These are phyloP conservation scores for Bodo saltans DNA, from an alignment of 78 protist genomes.

Conservation along the genomic window DNA sequence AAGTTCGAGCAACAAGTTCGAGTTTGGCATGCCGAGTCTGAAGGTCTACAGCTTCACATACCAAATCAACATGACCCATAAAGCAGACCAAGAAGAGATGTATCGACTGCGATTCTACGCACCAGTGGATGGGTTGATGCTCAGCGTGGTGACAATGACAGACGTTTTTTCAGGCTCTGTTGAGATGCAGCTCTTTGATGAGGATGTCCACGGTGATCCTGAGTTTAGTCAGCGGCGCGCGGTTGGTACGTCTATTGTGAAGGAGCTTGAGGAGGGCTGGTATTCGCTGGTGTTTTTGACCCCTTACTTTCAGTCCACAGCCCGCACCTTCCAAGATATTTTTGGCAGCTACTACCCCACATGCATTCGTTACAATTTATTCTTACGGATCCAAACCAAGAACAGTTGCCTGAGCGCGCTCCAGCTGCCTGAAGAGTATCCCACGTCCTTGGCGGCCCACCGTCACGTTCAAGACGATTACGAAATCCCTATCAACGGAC, in stretches of 20 bases:
- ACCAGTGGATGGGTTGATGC: no score
- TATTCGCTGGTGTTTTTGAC: background rate
- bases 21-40: no score
- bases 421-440: background rate
- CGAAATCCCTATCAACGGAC: background rate
- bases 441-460: background rate
- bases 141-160: no score
- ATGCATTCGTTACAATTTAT: background rate
- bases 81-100: no score
- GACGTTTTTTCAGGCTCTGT: no score
- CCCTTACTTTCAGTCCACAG: background rate
- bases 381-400: background rate
- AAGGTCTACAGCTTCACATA: no score
- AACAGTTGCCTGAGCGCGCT: background rate
- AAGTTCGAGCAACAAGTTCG: no score
- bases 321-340: background rate
- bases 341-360: background rate
- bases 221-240: no score
- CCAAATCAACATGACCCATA: no score
- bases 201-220: no score
- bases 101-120: no score
- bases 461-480: background rate
- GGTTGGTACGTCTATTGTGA: background rate
- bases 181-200: no score
- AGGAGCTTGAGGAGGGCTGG: background rate